phyloP scores from a whole-genome alignment of 768 basidiomycete species.

The Russula olivacea region DNA sequence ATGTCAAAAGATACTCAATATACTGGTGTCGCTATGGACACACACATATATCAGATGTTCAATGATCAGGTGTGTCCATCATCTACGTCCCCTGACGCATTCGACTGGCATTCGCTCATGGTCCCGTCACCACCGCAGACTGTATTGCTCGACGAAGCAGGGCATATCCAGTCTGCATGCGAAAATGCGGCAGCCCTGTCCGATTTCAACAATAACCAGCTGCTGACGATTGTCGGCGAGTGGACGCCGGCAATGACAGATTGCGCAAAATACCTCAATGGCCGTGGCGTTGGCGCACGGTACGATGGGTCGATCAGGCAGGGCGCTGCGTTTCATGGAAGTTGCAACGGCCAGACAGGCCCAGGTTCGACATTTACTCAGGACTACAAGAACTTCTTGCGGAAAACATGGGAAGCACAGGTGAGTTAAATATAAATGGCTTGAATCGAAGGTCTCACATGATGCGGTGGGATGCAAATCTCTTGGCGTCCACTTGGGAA shows the following conservation, averaged over 20 bases:
- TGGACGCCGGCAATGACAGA: constrained; percentile 78
- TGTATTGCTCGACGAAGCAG: constrained; percentile 40
- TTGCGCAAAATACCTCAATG: constrained; percentile 79
- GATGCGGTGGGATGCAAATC: not conserved
- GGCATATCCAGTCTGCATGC: constrained; percentile 63
- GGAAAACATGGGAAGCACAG: constrained; percentile 83
- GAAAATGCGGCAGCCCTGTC: constrained; percentile 40
- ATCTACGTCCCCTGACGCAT: not conserved
- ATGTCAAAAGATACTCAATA: constrained; percentile 41
- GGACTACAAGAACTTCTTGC: constrained; percentile 74
- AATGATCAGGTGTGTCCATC: constrained; percentile 39
- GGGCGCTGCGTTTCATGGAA: constrained; percentile 64
- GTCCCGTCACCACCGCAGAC: constrained; percentile 31
- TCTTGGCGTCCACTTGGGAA: not conserved
- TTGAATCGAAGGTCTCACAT: no score
- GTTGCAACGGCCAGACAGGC: constrained; percentile 69
- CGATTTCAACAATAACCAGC: constrained; percentile 37
- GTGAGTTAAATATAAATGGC: constrained; percentile 29
- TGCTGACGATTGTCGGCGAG: constrained; percentile 88
- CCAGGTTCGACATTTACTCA: constrained; percentile 64
- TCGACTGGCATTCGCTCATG: not conserved
- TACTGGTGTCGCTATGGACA: constrained; percentile 71
- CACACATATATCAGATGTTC: constrained; percentile 77
- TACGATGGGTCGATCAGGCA: constrained; percentile 52
- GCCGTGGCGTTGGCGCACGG: constrained; percentile 60